These are phyloP conservation scores for Geranomyces michiganensis DNA, from an alignment of 192 early-diverging fungal genomes.

Conservation along the genomic window DNA sequence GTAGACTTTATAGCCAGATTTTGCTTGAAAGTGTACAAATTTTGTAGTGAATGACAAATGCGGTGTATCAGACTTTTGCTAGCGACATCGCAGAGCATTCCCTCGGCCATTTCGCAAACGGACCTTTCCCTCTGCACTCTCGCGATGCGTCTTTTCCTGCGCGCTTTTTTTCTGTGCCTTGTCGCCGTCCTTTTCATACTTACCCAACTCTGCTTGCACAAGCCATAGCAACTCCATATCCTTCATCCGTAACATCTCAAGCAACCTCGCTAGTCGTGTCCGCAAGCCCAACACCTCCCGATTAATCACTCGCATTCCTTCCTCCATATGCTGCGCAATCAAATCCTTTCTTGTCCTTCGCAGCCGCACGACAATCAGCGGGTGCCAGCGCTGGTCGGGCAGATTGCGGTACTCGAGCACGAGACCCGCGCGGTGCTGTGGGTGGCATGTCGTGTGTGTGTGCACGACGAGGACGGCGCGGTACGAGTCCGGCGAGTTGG, in stretches of 20 bases:
- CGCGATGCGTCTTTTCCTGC: too few species aligned
- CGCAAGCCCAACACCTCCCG: background rate
- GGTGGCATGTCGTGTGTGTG: background rate
- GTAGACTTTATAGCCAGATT: too few species aligned
- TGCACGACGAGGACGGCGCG: constrained; percentile 25
- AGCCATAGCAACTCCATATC: background rate
- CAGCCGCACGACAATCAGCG: constrained; percentile 28
- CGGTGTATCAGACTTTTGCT: too few species aligned
- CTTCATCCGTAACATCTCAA: background rate
- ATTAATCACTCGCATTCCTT: constrained; percentile 7
- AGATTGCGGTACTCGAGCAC: constrained; percentile 1
- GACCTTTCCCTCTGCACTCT: too few species aligned
- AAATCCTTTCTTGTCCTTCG: constrained; percentile 23
- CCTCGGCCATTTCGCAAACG: too few species aligned
- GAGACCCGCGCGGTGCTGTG: background rate
- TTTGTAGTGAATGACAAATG: too few species aligned
- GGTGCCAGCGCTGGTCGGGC: constrained; percentile 6
- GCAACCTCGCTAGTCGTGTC: background rate
- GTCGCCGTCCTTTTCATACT: too few species aligned
- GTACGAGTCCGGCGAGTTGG: constrained; percentile 28
- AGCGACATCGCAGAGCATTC: too few species aligned
- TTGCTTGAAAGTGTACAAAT: too few species aligned
- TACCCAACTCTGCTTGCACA: background rate
- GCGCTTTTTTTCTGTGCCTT: too few species aligned
- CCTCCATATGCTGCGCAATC: constrained; percentile 27